A percentile compares a stretch with the other conserved stretches of the same genome.
phyloP scores from a whole-genome alignment of 169 alveolate genomes.

The Plasmodium relictum region DNA sequence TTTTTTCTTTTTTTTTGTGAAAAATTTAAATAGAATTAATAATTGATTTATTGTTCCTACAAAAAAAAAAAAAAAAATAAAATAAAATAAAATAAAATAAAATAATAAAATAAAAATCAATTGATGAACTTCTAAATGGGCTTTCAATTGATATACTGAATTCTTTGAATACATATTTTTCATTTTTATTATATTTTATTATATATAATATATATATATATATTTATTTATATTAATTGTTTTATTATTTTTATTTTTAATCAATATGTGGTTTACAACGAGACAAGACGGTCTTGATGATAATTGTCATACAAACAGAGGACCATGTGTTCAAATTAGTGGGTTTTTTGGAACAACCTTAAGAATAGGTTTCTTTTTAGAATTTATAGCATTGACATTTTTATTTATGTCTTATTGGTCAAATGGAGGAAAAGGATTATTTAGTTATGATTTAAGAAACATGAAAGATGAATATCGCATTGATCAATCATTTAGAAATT shows the following conservation, averaged over 20 bases:
- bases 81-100: conserved; percentile 5
- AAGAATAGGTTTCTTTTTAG: conserved; percentile 88
- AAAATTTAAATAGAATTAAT: conserved; percentile 39
- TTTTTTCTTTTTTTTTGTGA: conserved; percentile 40
- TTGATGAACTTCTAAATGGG: neutral
- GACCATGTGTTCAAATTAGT: conserved; percentile 89
- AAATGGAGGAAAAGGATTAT: conserved; percentile 90
- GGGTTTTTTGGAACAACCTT: conserved; percentile 85
- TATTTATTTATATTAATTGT: neutral
- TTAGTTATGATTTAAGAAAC: conserved; percentile 89
- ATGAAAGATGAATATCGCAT: conserved; percentile 88
- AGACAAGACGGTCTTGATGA: conserved; percentile 92
- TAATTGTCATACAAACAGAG: conserved; percentile 89
- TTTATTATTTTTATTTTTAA: neutral
- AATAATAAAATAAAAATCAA: conserved; percentile 15
- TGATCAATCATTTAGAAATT: conserved; percentile 85
- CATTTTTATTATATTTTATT: neutral
- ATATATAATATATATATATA: conserved; percentile 19
- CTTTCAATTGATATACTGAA: neutral
- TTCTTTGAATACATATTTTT: conserved; percentile 19
- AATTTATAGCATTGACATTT: conserved; percentile 87
- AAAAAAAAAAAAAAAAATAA: conserved; percentile 8
- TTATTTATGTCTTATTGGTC: conserved; percentile 88
- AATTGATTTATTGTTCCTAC: conserved; percentile 41
- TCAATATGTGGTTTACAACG: conserved; percentile 91